A percentile compares a stretch with the other conserved stretches of the same genome.
Conservation (phyloP, 495 filamentous ascomycete genomes). For the Aspergillus campestris region DNA sequence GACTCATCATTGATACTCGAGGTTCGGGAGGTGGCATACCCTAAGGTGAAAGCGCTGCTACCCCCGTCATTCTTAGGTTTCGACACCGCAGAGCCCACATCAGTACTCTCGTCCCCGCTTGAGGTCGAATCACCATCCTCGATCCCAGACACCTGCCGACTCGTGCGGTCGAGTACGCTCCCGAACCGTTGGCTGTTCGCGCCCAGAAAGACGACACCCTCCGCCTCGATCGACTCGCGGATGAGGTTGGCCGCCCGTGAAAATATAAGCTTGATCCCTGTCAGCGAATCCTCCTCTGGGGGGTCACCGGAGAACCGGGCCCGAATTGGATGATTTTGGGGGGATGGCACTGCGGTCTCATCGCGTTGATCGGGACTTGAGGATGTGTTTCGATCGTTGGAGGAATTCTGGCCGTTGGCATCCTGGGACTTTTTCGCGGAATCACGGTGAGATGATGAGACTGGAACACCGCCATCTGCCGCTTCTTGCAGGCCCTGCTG, state of each 20-base stretch:
- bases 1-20: slow-evolving; percentile 16
- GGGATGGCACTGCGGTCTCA: too few relatives aligned
- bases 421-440: too few relatives aligned
- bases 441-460: too few relatives aligned
- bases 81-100: slow-evolving; percentile 1
- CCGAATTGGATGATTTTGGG: too few relatives aligned
- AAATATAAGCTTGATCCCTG: slow-evolving; percentile 9
- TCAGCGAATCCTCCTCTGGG: slow-evolving; percentile 2
- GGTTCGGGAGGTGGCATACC: slow-evolving; percentile 10
- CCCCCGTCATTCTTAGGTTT: neutral
- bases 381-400: too few relatives aligned
- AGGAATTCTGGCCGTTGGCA: too few relatives aligned
- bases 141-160: neutral
- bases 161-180: slow-evolving; percentile 4
- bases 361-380: neutral
- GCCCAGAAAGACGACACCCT: slow-evolving; percentile 46
- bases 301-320: neutral
- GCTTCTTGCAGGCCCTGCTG: slow-evolving; percentile 15
- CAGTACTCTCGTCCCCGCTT: slow-evolving; percentile 12
- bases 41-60: slow-evolving; percentile 6
- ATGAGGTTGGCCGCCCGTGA: slow-evolving; percentile 40
- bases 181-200: slow-evolving; percentile 22
- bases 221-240: slow-evolving; percentile 41
- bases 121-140: neutral
- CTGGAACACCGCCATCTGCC: neutral